Evolutionary conservation across 1,284 basidiomycete species (phyloP).

Genomic region (Ceratobasidium papillatum): DNA sequence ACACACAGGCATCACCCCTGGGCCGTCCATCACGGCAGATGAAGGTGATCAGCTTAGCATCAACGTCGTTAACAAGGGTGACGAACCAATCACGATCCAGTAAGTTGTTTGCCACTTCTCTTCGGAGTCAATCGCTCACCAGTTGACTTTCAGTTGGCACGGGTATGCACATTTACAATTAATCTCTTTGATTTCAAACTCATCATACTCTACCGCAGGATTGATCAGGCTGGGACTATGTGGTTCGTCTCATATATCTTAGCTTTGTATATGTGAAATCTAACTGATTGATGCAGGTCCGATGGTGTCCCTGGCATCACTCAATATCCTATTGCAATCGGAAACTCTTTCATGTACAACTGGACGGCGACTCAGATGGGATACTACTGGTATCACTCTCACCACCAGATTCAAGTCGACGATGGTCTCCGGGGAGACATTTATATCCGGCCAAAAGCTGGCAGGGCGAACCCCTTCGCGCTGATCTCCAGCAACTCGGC

Average conservation of each 20-base stretch:
- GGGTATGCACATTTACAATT: slow-evolving; percentile 24
- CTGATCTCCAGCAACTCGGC: slow-evolving; percentile 17
- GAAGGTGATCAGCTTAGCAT: slow-evolving; percentile 42
- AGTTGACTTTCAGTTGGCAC: slow-evolving; percentile 2
- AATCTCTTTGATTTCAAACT: neutral
- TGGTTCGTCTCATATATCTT: slow-evolving; percentile 4
- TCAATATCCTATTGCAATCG: slow-evolving; percentile 26
- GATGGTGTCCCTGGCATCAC: slow-evolving; percentile 40
- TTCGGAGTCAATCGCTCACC: neutral
- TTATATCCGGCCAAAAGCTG: slow-evolving; percentile 28
- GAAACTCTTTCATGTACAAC: slow-evolving; percentile 6
- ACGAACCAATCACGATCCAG: slow-evolving; percentile 34
- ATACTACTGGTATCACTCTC: slow-evolving; percentile 38
- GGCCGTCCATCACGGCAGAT: slow-evolving; percentile 33
- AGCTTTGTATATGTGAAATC: too few relatives aligned
- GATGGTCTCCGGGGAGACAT: slow-evolving; percentile 38
- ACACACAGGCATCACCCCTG: slow-evolving; percentile 36
- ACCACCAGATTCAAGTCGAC: slow-evolving; percentile 32
- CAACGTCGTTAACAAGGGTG: slow-evolving; percentile 34
- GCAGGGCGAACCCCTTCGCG: slow-evolving; percentile 11
- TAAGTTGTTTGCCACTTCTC: neutral
- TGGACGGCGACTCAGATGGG: slow-evolving; percentile 25
- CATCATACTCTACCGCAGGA: slow-evolving; percentile 1
- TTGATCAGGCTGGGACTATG: slow-evolving; percentile 36
- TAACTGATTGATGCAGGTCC: neutral